These are phyloP conservation scores for Auricularia auricula-judae DNA, from an alignment of 768 basidiomycete genomes.

Conservation along the genomic window DNA sequence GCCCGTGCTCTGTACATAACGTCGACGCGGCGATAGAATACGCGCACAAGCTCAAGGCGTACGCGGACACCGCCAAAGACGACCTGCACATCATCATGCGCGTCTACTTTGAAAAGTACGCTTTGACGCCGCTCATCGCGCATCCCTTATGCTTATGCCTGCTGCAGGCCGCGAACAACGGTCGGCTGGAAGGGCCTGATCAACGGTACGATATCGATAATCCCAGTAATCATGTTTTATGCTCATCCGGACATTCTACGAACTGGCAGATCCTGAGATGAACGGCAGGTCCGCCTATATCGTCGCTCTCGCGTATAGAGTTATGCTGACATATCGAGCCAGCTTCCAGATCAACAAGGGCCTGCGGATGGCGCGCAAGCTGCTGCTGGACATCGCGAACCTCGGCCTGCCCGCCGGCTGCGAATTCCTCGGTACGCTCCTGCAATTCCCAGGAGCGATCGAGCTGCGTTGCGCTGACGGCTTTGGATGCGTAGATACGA, in stretches of 20 bases:
- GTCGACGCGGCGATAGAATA: conserved; percentile 79
- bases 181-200: conserved; percentile 99
- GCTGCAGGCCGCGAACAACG: conserved; percentile 60
- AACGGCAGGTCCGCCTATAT: conserved; percentile 40
- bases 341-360: conserved; percentile 96
- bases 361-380: conserved; percentile 72
- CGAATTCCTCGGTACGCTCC: no score
- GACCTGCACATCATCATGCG: conserved; percentile 95
- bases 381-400: conserved; percentile 82
- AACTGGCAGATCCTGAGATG: conserved; percentile 60
- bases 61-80: conserved; percentile 68
- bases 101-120: conserved; percentile 88
- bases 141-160: background rate
- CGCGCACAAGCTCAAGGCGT: conserved; percentile 64
- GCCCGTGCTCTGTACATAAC: conserved; percentile 86
- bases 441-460: no score
- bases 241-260: no score
- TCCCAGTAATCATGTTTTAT: background rate
- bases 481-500: no score
- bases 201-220: conserved; percentile 39
- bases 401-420: conserved; percentile 91
- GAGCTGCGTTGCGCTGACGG: no score
- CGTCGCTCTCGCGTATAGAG: background rate
- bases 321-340: background rate
- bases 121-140: background rate